Base-by-base conservation (phyloP, 371 early-diverging fungal species). In the Conidiobolus incongruus region DNA sequence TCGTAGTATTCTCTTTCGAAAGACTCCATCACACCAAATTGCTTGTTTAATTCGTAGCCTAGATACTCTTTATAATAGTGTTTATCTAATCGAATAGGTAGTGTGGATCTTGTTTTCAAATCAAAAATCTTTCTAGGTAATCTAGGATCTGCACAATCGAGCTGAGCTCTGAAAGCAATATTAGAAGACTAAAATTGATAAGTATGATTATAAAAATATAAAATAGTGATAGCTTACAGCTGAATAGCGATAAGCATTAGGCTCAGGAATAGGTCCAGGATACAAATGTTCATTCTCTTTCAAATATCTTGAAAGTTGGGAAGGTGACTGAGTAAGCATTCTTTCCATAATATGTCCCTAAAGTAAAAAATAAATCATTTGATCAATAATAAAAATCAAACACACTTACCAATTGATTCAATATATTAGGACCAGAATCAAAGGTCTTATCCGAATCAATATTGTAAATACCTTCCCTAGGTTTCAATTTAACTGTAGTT, bases 1-100 rank as follows among this genome's bases (percentile, higher is more conserved):
- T 92, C 95, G 53, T 79, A 86, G 57, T 86, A 84, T 58, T 94
- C 95, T 33, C 90, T 67, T 54, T 91, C 92, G 55, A 77, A 95
- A 0, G 84, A 83, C 45, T 76, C 68, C 34, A 66, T 54, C 12
- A 75, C 56, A 0, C 93, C 93, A 28, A 63, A 58, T 1, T 54
- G 30, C 24, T 57, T 58, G 33, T 58, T 61, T 15, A 81, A 54
- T 13, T 55, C 63, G 52, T 80, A 81, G 11, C 70, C 68, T 7
- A 52, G 20, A 49, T 75, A 61, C 17, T 65, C 56, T 68, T 44
- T 45, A n/a, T 85, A 81, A 50, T 87, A 79, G 7, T 60, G 49
- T 16, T 72, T 52, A 55, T 89, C 84, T 58, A 90, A 61, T 30
- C 95, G 74, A 35, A 93, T 68, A 0, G 88, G 73, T 19, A 86